Evolutionary conservation across 2,329 filamentous ascomycete genomes (phyloP), one percentile per base, ranked within the genome.

Genomic region (Cadophora sp.): DNA sequence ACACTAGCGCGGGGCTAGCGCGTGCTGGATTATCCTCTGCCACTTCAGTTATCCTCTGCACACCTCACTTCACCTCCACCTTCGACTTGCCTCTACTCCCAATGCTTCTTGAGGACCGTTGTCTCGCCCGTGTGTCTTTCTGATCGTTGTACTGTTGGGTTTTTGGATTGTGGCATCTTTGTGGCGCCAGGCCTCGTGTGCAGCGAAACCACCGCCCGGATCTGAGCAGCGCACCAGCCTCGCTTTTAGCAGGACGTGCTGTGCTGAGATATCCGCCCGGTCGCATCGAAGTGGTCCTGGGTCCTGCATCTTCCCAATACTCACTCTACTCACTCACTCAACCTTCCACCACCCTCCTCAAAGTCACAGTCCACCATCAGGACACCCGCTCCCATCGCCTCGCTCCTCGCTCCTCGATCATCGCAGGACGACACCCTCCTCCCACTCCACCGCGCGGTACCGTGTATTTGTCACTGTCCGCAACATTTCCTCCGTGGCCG

Each of bases 381-480:
- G 55, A 58, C 55, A 58, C 55, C 55, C 55, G 22, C 20, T 16
- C 20, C 55, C 20, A 58, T 58, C 36, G 55, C 43, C 33, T 58
- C 33, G 55, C 55, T 58, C 43, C 33, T 58, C 33, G 55, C 55
- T 58, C 41, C 41, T 61, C 59, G 27, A 48, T 18, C 43, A 61
- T 61, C 59, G 59, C 59, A 50, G 59, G 59, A 50, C 59, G 59
- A 61, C 59, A 41, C 43, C 16, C n/a, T 41, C 58, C 22, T 48
- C 27, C 24, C 24, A 16, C 43, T 27, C 43, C 36, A 22, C 33
- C 4, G n/a, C 13, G 45, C 43, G n/a, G 43, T n/a, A 45, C 30
- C n/a, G 30, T 39, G 53, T 22, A 58, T 39, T 58, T 58, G 33
- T 58, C 55, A 58, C 55, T 58, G 36, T 41, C 14, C 36, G 55